These are phyloP conservation scores for Tanozyma kutaoensis DNA, from an alignment of 805 yeast genomes.

Conservation along the genomic window DNA sequence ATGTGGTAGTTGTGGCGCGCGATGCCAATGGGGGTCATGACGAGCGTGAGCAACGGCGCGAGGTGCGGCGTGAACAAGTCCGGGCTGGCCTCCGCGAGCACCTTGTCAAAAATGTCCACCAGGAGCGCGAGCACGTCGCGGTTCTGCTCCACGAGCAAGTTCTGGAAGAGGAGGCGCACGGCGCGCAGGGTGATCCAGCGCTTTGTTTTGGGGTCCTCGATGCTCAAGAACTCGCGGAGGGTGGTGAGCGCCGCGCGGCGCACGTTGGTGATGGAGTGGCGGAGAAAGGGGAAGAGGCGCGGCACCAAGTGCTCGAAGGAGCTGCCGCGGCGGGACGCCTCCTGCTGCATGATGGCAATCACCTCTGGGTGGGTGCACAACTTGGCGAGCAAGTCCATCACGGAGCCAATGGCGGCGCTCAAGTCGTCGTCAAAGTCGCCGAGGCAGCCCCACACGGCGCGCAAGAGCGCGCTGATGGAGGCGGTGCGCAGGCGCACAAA, in stretches of 20 bases:
- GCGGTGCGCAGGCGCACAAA: conserved; percentile 55
- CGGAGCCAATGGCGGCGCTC: conserved; percentile 89
- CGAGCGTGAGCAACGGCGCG: conserved; percentile 45
- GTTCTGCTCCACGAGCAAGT: conserved; percentile 82
- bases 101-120: conserved; percentile 39
- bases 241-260: conserved; percentile 80
- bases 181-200: conserved; percentile 72
- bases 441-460: conserved; percentile 84
- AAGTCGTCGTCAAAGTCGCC: conserved; percentile 81
- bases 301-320: conserved; percentile 77
- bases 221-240: conserved; percentile 57
- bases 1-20: conserved; percentile 79
- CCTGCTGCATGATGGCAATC: conserved; percentile 50
- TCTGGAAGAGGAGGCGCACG: conserved; percentile 71
- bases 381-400: conserved; percentile 86
- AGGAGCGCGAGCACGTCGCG: conserved; percentile 55
- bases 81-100: conserved; percentile 35
- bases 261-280: conserved; percentile 89
- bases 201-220: conserved; percentile 35
- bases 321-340: conserved; percentile 34
- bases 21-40: conserved; percentile 92
- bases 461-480: conserved; percentile 33
- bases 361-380: conserved; percentile 76
- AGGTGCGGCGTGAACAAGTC: conserved; percentile 29
- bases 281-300: conserved; percentile 75